These are phyloP conservation scores for Tetrahymena elliotti DNA, from an alignment of 73 alveolate species.

Conservation along the genomic window DNA sequence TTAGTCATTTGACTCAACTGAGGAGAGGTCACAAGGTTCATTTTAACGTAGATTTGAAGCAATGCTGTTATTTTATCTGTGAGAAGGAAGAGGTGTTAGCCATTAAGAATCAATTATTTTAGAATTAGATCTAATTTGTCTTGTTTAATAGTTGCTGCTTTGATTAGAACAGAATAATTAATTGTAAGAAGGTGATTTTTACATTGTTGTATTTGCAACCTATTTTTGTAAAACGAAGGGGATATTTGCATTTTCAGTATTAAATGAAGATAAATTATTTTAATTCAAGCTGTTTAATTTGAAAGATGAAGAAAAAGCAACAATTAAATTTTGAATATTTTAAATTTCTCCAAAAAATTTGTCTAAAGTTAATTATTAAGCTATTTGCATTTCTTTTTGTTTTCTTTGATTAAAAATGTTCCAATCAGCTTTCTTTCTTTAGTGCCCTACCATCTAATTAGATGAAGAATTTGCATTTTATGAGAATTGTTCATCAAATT, in stretches of 20 bases:
- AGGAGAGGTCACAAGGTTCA: not conserved
- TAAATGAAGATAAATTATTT: too few species aligned
- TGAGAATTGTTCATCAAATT: not conserved
- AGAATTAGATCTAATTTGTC: not conserved
- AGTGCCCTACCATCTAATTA: not conserved
- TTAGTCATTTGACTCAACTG: not conserved
- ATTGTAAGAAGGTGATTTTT: not conserved
- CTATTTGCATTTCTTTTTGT: not conserved
- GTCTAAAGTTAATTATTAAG: not conserved
- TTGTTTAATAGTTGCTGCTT: not conserved
- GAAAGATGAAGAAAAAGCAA: not conserved
- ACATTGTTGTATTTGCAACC: not conserved
- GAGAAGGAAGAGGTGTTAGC: not conserved
- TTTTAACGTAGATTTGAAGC: not conserved
- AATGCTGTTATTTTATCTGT: not conserved
- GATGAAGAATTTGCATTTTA: not conserved
- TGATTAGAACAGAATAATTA: not conserved
- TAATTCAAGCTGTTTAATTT: not conserved
- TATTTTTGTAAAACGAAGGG: not conserved
- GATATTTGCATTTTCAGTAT: not conserved
- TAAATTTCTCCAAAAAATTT: not conserved
- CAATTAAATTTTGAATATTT: not conserved
- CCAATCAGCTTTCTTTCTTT: not conserved
- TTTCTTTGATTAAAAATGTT: not conserved
- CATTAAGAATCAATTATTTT: not conserved